Conservation (phyloP, 1,284 basidiomycete species). For the Irpex rosettiformis region DNA sequence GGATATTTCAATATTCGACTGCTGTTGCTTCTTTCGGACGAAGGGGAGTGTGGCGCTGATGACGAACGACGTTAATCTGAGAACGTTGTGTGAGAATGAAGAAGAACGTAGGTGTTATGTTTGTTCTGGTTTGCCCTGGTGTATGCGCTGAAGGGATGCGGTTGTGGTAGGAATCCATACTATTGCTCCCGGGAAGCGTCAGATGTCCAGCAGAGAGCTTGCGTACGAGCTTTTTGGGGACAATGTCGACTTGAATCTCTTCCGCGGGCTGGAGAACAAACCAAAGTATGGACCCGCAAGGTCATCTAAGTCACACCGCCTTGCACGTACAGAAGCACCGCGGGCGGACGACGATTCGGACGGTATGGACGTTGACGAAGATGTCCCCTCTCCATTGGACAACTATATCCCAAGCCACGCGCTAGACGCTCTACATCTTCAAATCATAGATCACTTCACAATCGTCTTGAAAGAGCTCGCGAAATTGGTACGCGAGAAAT, state of each 20-base stretch:
- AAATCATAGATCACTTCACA: slow-evolving; percentile 67
- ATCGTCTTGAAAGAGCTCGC: slow-evolving; percentile 56
- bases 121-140: neutral
- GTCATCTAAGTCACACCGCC: slow-evolving; percentile 11
- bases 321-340: slow-evolving; percentile 19
- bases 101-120: slow-evolving; percentile 32
- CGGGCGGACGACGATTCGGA: slow-evolving; percentile 33
- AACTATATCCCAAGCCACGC: slow-evolving; percentile 45
- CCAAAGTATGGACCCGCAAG: slow-evolving; percentile 23
- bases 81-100: slow-evolving; percentile 47
- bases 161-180: neutral
- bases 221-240: slow-evolving; percentile 13
- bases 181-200: slow-evolving; percentile 21
- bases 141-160: neutral
- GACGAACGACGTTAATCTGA: slow-evolving; percentile 65
- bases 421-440: slow-evolving; percentile 62
- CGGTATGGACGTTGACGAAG: slow-evolving; percentile 62
- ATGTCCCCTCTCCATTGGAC: slow-evolving; percentile 22
- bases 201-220: slow-evolving; percentile 31
- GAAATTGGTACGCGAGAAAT: slow-evolving; percentile 45
- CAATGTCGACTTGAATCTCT: slow-evolving; percentile 17
- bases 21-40: slow-evolving; percentile 54
- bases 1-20: slow-evolving; percentile 69
- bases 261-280: slow-evolving; percentile 22
- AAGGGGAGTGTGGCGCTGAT: slow-evolving; percentile 40